Base-by-base conservation (phyloP, 2,329 filamentous ascomycete species). In the Ambrosiella xylebori region DNA sequence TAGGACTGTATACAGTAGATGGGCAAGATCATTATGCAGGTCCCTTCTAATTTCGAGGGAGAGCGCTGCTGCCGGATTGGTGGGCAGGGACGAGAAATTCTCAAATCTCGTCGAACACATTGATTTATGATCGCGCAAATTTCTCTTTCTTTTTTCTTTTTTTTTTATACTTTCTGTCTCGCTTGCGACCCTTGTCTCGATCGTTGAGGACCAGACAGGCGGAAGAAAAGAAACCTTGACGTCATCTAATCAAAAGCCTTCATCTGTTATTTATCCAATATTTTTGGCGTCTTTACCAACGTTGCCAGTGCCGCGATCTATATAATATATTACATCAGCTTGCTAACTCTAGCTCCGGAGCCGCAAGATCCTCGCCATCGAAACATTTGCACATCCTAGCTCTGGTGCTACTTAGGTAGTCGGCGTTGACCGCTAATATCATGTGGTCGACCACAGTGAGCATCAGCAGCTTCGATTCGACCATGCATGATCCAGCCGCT, bases 401-500 rank as follows among this genome's bases (percentile, higher is more conserved):
- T 27, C 27, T 27, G 27, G 27, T 3, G 27, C 27, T 27, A 27
- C 45, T 11, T 49, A 49, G 12, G 8, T 8, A 12, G 17, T 7
- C 47, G 8, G 17, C 1, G 15, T 19, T 15, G 27, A 36, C 47
- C 2, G 13, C 47, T 35, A 27, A 8, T 50, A 56, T n/a, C 15
- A 59, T 59, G 58, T 59, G 58, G 58, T 59, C 57, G 9, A 13
- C 41, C 17, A 35, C 54, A n/a, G 54, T 45, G 39, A 57, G 39
- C 54, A 57, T 49, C 19, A 59, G 40, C 15, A 59, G 58, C 49
- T 40, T 40, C 35, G 58, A 51, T 11, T 37, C 37, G 19, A 56
- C 49, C 15, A 44, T 38, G 13, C 35, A 56, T 44, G 47, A 59
- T 15, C 57, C 27, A 12, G 39, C 53, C 36, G 51, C 47, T 8